Evolutionary conservation across 805 yeast species (phyloP).

Genomic region (Metschnikowia aberdeeniae): DNA sequence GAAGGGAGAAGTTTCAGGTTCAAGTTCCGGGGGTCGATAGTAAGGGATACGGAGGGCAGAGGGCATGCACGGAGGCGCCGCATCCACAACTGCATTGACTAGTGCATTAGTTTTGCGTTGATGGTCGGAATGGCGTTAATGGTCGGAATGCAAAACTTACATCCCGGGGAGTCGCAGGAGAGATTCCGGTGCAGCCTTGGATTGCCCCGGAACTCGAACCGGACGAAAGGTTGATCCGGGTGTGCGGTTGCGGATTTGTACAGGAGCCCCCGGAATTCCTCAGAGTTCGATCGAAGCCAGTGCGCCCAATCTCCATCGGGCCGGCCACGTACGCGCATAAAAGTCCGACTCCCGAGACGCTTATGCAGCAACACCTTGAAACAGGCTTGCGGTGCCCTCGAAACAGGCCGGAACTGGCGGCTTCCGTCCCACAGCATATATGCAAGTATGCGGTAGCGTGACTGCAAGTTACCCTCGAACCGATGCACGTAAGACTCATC

Average conservation of each 20-base stretch:
- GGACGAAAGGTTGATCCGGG: not conserved
- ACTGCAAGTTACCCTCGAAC: not conserved
- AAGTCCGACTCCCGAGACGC: slow-evolving; percentile 17
- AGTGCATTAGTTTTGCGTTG: no score
- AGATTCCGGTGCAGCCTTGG: not conserved
- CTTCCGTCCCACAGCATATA: not conserved
- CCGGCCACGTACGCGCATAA: slow-evolving; percentile 14
- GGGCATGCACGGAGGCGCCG: no score
- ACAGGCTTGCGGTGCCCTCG: not conserved
- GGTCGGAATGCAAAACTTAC: not conserved
- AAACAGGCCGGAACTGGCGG: not conserved
- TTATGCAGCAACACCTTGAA: not conserved
- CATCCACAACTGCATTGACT: no score
- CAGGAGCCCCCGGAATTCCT: slow-evolving; percentile 3
- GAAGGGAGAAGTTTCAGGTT: no score
- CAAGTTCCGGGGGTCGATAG: no score
- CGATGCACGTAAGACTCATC: not conserved
- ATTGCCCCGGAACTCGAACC: not conserved
- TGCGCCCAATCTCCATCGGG: slow-evolving; percentile 1
- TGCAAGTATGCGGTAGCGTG: not conserved
- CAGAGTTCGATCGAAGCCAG: slow-evolving; percentile 4
- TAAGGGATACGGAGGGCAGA: no score
- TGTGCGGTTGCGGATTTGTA: not conserved
- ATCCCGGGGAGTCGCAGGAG: not conserved
- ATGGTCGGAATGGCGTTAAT: no score